Evolutionary conservation across 306 rosid species (phyloP), one percentile per base, ranked within the genome.

Genomic region (Cucurbita pepo): DNA sequence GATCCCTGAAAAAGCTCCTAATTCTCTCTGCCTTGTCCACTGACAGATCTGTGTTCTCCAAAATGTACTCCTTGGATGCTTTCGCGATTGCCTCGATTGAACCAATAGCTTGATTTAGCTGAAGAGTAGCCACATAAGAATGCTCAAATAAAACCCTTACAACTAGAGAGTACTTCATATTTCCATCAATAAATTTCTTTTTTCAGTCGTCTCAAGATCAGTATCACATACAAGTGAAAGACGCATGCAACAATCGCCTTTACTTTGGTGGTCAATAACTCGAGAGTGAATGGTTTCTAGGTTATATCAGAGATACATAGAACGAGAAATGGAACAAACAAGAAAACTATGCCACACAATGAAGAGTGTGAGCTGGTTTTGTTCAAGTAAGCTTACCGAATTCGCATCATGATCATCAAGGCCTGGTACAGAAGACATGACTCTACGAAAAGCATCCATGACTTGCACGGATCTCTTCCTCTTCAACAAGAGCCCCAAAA

Each of bases 61-160:
- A 81, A 79, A 88, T 83, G 40, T 86, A 77, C 74, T 81, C 94
- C 86, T 82, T 87, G 10, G 96, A 88, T 53, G 89, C 91, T 81
- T 86, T 88, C 56, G 91, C 91, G 62, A 88, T 85, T 75, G 89
- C 96, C 85, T 88, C 94, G 74, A 93, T 83, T 72, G 97, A 90
- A 55, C 98, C 98, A 50, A 93, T 77, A 51, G 97, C 91, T 81
- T 93, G 98, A 79, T 79, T 81, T 57, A 93, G 94, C 98, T 90
- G 79, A 64, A 77, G 30, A 85, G 55, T 37, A 12, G 72, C 19
- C 41, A 43, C 54, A 61, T 64, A 18, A 62, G 71, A n/a, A 21
- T 66, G 40, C 47, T 41, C 51, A 38, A 41, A 40, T 8, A 63
- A 63, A 38, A 41, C 15, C 52, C 52, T 37, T 61, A 14, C 51